A percentile compares a stretch with the other conserved stretches of the same genome.
Evolutionary conservation across 805 yeast genomes (phyloP).

Genomic region (Kurtzmaniella cleridarum): DNA sequence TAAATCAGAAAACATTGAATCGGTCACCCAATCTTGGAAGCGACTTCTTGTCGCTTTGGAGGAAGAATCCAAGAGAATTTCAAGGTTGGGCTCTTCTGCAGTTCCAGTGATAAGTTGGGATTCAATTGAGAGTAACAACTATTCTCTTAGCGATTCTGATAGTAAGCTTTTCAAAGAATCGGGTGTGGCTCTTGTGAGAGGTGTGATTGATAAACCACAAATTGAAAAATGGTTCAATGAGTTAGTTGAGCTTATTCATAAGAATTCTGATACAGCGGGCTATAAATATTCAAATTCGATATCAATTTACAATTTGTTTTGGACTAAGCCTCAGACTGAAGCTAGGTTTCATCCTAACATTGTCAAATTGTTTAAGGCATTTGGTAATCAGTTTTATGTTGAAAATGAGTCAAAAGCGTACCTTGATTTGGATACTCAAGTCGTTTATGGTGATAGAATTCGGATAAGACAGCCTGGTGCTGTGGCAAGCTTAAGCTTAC

Average conservation of each 20-base stretch:
- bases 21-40: conserved; percentile 23
- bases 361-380: conserved; percentile 18
- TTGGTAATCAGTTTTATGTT: conserved; percentile 24
- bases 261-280: conserved; percentile 24
- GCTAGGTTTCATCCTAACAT: conserved; percentile 36
- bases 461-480: conserved; percentile 37
- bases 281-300: conserved; percentile 14
- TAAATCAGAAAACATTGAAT: conserved; percentile 18
- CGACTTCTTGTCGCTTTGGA: conserved; percentile 19
- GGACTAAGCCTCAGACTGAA: conserved; percentile 33
- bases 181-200: conserved; percentile 26
- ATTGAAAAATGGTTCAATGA: conserved; percentile 17
- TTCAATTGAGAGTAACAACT: conserved; percentile 6
- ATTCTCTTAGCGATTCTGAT: conserved; percentile 7
- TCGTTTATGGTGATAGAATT: conserved; percentile 39
- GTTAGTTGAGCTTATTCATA: conserved; percentile 17
- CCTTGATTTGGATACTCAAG: conserved; percentile 24
- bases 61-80: conserved; percentile 13
- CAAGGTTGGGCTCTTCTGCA: conserved; percentile 13
- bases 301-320: conserved; percentile 28
- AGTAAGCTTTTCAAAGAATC: conserved; percentile 6
- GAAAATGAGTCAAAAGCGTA: conserved; percentile 15
- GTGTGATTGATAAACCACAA: conserved; percentile 20
- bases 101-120: conserved; percentile 11
- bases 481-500: conserved; percentile 28